Evolutionary conservation across 352 stramenopile genomes (phyloP).

Genomic region (Pythium rishiriense): DNA sequence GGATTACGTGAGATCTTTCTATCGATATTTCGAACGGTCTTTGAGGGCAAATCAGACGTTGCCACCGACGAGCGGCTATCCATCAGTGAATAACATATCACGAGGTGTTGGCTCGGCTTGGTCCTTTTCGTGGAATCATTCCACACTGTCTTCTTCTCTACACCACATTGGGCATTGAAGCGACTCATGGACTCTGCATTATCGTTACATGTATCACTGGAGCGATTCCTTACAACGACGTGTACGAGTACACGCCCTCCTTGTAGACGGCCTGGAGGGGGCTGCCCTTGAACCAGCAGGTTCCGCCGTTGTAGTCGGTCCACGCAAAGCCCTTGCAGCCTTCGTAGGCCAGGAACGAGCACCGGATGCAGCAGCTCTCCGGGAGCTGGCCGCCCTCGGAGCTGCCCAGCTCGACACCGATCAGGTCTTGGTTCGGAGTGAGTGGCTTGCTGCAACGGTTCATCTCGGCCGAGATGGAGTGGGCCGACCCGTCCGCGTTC

Average conservation of each 20-base stretch:
- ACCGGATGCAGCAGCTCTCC: neutral
- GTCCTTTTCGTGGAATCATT: too few species aligned
- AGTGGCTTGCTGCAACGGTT: slow-evolving; percentile 1
- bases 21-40: too few species aligned
- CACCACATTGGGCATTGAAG: too few species aligned
- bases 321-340: neutral
- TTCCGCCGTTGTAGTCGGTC: slow-evolving; percentile 34
- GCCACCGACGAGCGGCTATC: too few species aligned
- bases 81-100: too few species aligned
- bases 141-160: too few species aligned
- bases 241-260: neutral
- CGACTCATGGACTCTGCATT: too few species aligned
- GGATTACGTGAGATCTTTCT: too few species aligned
- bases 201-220: too few species aligned
- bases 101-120: too few species aligned
- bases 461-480: slow-evolving; percentile 3
- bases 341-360: neutral
- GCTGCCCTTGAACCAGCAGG: slow-evolving; percentile 46
- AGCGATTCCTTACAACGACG: neutral
- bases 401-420: neutral
- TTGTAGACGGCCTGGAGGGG: neutral
- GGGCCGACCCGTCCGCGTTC: neutral
- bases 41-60: too few species aligned
- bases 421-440: neutral
- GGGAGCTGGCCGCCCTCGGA: neutral